Conservation (phyloP, 441 rosid genomes). For the Adansonia gregorii region DNA sequence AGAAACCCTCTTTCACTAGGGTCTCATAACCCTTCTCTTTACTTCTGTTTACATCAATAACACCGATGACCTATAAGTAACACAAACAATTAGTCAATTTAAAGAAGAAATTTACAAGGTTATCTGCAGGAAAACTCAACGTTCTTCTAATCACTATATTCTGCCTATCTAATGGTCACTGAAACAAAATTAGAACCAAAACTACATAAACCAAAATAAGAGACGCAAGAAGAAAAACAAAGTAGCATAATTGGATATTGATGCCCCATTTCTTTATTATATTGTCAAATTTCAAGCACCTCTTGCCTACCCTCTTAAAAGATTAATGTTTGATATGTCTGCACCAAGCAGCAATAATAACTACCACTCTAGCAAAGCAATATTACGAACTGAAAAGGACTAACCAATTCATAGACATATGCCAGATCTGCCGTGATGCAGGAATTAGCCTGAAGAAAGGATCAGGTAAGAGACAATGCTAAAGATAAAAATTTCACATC, state of each 20-base stretch:
- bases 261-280: not conserved
- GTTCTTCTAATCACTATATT: not conserved
- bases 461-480: not conserved
- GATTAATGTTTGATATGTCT: not conserved
- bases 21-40: constrained; percentile 89
- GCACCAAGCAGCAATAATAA: not conserved
- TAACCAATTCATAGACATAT: constrained; percentile 89
- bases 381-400: constrained; percentile 35
- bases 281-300: constrained; percentile 1
- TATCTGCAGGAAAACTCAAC: not conserved
- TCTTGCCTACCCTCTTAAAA: not conserved
- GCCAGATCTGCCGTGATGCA: constrained; percentile 82
- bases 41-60: constrained; percentile 79
- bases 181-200: constrained; percentile 12
- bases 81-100: not conserved
- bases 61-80: constrained; percentile 72
- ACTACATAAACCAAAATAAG: not conserved
- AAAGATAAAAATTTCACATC: constrained; percentile 13
- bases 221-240: not conserved
- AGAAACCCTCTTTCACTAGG: constrained; percentile 87
- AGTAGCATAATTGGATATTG: not conserved
- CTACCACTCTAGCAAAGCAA: constrained; percentile 19
- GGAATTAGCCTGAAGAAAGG: constrained; percentile 64
- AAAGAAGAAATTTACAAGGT: not conserved
- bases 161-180: not conserved